Evolutionary conservation across 257 asterid genomes (phyloP), one percentile per base, ranked within the genome.

Genomic region (Primulina huaijiensis): DNA sequence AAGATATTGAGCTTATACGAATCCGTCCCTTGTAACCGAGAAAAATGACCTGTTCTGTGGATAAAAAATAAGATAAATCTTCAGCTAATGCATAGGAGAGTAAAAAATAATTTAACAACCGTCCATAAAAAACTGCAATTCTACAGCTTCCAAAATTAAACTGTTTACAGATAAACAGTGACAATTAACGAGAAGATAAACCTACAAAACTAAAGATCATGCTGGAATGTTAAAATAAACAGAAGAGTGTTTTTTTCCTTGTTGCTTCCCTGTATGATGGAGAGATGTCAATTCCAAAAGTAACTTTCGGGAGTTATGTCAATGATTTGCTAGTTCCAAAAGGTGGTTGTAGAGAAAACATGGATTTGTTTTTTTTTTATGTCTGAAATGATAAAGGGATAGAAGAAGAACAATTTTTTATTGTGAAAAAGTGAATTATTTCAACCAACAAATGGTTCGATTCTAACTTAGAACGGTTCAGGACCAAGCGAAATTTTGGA

Each of bases 21-120:
- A 60, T 84, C 78, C 70, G 71, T 79, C 72, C 85, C 82, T 70
- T 76, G 85, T 65, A 68, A 70, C 55, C 60, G 80, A 67, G 70
- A 72, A 80, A 76, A 57, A 75, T 77, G 72, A 66, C 77, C 76
- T 73, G 70, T 64, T 74, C 97, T 92, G 91, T 65, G 58, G 67
- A 72, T 71, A 20, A 80, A 80, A 70, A 64, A 70, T 1, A 58
- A 61, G 12, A 57, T 20, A 53, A 20, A 50, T 40, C 60, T 71
- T 73, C 73, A 78, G 68, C 23, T 33, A 33, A 23, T 2, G 23
- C 64, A 53, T 8, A 65, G 29, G 61, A 53, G 61, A 27, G 53
- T 53, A 4, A 46, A 67, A 73, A 62, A 55, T 11, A 53, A 61
- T 29, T 8, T 38, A 38, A 12, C 3, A 73, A 62, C 25, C 38